Conservation (phyloP, 73 alveolate genomes). For the Paramecium tetraurelia region DNA sequence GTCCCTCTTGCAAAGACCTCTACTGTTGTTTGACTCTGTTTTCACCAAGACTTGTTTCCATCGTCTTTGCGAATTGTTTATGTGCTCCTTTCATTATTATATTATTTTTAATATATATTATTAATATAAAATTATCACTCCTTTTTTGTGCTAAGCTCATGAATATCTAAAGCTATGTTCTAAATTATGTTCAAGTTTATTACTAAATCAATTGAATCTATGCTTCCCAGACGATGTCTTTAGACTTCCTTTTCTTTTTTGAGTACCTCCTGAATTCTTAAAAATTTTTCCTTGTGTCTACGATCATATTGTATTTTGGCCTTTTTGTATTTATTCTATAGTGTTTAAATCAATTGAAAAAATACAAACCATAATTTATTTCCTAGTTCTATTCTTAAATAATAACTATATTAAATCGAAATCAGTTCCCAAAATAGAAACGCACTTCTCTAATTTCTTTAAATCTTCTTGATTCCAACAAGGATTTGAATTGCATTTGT, state of each 20-base stretch:
- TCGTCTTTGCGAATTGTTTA: constrained; percentile 5
- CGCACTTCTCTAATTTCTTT: not conserved
- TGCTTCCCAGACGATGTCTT: not conserved
- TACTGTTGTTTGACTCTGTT: not conserved
- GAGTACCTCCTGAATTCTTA: not conserved
- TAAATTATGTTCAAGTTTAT: not conserved
- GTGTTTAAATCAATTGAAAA: not conserved
- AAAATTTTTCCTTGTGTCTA: not conserved
- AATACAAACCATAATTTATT: constrained; percentile 17
- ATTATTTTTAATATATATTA: not conserved
- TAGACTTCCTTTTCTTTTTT: not conserved
- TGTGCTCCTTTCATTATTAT: not conserved
- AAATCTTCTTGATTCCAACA: constrained; percentile 27
- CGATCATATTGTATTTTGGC: not conserved
- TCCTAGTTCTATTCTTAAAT: constrained; percentile 27
- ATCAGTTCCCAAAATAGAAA: constrained; percentile 45
- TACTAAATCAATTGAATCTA: constrained; percentile 22
- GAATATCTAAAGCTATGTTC: constrained; percentile 6
- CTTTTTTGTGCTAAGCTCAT: not conserved
- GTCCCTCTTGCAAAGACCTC: constrained; percentile 49
- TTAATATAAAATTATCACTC: not conserved
- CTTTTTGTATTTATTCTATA: constrained; percentile 37
- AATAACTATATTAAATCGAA: constrained; percentile 4
- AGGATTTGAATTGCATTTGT: not conserved
- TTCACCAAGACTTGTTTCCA: constrained; percentile 1